Conservation (phyloP, 805 yeast species). For the Yarrowia porcina region DNA sequence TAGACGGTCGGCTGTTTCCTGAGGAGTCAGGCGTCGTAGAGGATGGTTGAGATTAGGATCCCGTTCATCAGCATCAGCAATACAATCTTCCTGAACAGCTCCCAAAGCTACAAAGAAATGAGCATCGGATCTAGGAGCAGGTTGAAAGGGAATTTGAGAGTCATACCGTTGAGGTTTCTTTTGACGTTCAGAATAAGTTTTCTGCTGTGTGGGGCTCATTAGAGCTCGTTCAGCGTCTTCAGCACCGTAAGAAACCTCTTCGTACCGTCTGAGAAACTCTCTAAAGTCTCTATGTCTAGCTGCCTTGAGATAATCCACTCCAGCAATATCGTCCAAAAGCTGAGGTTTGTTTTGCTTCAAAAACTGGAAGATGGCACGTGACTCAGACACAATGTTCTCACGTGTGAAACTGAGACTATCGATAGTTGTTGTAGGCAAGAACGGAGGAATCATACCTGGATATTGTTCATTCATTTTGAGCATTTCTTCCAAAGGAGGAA, state of each 20-base stretch:
- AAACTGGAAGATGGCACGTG: slow-evolving; percentile 11
- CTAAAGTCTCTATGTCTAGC: slow-evolving; percentile 1
- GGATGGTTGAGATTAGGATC: slow-evolving; percentile 9
- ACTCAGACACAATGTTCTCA: background rate
- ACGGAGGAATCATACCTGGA: slow-evolving; percentile 14
- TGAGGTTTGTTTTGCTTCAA: slow-evolving; percentile 5
- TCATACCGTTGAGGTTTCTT: slow-evolving; percentile 4
- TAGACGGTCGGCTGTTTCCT: background rate
- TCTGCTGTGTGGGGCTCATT: background rate
- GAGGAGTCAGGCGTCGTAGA: background rate
- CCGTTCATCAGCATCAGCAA: background rate
- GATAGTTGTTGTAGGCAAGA: background rate
- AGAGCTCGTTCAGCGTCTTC: background rate
- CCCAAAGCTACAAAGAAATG: slow-evolving; percentile 12
- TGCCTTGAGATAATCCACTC: background rate
- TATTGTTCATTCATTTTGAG: background rate
- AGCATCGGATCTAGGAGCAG: background rate
- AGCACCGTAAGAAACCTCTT: background rate
- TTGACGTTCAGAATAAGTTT: background rate
- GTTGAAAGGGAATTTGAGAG: background rate
- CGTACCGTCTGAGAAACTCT: slow-evolving; percentile 2
- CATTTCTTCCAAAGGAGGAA: background rate
- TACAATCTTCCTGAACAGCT: slow-evolving; percentile 1
- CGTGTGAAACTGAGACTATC: background rate
- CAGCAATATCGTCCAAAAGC: background rate